Evolutionary conservation across 2,329 filamentous ascomycete genomes (phyloP).

Genomic region (Claviceps fusiformis): DNA sequence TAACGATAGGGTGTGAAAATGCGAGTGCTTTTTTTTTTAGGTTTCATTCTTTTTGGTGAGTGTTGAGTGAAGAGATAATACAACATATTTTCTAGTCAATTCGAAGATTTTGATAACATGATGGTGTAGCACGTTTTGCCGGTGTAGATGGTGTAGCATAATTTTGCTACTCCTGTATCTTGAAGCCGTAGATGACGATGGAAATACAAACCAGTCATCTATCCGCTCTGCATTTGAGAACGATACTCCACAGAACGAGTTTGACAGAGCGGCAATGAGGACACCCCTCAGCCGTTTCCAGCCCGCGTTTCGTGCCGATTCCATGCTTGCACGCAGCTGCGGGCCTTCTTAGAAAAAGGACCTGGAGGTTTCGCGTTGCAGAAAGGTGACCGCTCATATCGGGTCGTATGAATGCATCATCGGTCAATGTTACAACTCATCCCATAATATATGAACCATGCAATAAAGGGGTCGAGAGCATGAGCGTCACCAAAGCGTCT

Average conservation of each 20-base stretch:
- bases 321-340: background rate
- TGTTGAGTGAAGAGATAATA: background rate
- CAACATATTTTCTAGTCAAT: too few relatives aligned
- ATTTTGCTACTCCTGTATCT: background rate
- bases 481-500: background rate
- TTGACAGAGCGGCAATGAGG: too few relatives aligned
- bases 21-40: too few relatives aligned
- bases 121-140: background rate
- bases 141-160: background rate
- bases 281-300: background rate
- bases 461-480: too few relatives aligned
- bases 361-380: too few relatives aligned
- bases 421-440: background rate
- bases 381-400: background rate
- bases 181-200: background rate
- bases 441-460: background rate
- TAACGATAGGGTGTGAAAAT: too few relatives aligned
- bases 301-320: background rate
- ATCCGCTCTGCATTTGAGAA: background rate
- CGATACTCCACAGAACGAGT: background rate
- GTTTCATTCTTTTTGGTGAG: too few relatives aligned
- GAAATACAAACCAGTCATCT: background rate
- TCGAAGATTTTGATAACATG: background rate
- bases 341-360: background rate
- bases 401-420: background rate